Base-by-base conservation (phyloP, 2,329 filamentous ascomycete genomes). In the Alternaria tenuissima region DNA sequence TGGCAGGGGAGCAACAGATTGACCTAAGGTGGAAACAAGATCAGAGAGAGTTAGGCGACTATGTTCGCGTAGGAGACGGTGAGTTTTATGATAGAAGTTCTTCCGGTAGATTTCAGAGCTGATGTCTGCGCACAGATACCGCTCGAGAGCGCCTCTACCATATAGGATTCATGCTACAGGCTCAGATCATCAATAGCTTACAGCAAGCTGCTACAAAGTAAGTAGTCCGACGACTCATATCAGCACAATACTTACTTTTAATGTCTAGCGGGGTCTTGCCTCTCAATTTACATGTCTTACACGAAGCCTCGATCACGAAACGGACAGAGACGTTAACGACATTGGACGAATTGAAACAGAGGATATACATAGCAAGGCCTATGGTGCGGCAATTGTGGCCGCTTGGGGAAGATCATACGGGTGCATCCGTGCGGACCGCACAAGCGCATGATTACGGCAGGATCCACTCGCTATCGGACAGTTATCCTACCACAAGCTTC, bases 11-110 rank as follows among this genome's bases (percentile, higher is more conserved):
- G 57, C 66, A 68, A 24, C 71, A 77, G 57, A 73, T 80, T 32
- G 69, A 70, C 24, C 64, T 70, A 36, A 70, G 68, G 22, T 80
- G 77, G 63, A 65, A 70, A 24, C 65, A 73, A 42, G 72, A 79
- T 38, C 69, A 76, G 43, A 69, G 69, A 39, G 74, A 78, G 38
- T 61, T 80, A 42, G 79, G 79, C 43, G 71, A 75, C 51, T 57
- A 69, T 22, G 74, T 81, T 52, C 69, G 70, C 22, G 63, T 74
- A 22, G 80, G 80, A 30, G 80, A 82, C 68, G 72, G 77, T 77
- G 63, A 71, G 72, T 75, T 53, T 48, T 22, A 18, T 22, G 43
- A 30, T 28, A 22, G 42, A 66, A 63, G 49, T 63, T 64, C 61
- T 62, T 49, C 24, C 30, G n/a, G 39, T 28, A 22, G 24, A 26